A percentile compares a stretch with the other conserved stretches of the same genome.
phyloP scores from a whole-genome alignment of 345 rosid species.

The Cardamine occulta region DNA sequence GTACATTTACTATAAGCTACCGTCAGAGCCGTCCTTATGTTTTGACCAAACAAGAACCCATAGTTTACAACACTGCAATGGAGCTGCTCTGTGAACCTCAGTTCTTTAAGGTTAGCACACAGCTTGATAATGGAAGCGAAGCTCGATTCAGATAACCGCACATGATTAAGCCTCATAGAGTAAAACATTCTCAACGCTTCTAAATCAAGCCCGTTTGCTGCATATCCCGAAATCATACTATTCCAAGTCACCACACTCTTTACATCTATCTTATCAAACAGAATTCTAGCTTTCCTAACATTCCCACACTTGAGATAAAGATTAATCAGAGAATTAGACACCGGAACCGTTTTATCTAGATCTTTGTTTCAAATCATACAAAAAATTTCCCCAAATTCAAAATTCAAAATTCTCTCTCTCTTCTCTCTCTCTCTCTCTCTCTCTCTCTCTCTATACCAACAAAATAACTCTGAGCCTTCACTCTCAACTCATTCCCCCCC shows the following conservation, averaged over 20 bases:
- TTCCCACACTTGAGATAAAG: slow-evolving; percentile 67
- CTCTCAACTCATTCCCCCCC: no score
- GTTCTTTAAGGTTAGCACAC: slow-evolving; percentile 63
- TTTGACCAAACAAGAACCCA: slow-evolving; percentile 60
- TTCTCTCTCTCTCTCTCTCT: no score
- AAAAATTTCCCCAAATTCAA: no score
- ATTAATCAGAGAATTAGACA: slow-evolving; percentile 75
- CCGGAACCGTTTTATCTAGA: slow-evolving; percentile 45
- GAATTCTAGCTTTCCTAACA: slow-evolving; percentile 57
- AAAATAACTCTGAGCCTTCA: no score
- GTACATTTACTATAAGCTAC: slow-evolving; percentile 67
- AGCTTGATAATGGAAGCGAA: slow-evolving; percentile 64
- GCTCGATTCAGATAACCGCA: slow-evolving; percentile 56
- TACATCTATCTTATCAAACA: slow-evolving; percentile 59
- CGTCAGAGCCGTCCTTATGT: slow-evolving; percentile 63
- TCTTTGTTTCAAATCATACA: no score
- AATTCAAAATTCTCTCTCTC: no score
- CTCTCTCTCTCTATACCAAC: no score
- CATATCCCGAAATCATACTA: slow-evolving; percentile 71
- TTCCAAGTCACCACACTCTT: slow-evolving; percentile 79
- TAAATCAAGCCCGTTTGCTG: slow-evolving; percentile 56
- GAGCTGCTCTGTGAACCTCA: slow-evolving; percentile 65
- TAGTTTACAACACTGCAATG: slow-evolving; percentile 63
- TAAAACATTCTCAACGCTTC: slow-evolving; percentile 67
- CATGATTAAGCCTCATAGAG: slow-evolving; percentile 57